These are phyloP conservation scores for Botrytis hyacinthi DNA, from an alignment of 2,329 filamentous ascomycete species.

Conservation along the genomic window DNA sequence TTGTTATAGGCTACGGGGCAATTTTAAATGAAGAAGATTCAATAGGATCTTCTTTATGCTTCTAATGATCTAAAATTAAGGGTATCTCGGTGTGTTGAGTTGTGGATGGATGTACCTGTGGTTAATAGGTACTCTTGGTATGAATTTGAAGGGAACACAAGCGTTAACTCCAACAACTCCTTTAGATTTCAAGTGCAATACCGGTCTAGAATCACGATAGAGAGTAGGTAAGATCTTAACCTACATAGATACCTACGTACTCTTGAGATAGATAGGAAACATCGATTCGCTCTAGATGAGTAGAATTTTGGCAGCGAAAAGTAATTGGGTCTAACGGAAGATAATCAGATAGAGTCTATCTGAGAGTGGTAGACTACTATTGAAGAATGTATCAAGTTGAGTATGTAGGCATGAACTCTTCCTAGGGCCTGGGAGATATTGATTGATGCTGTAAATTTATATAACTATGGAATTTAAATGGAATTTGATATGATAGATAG, in stretches of 20 bases:
- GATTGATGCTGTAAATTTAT: too few relatives aligned
- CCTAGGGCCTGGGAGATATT: neutral
- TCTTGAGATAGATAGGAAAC: neutral
- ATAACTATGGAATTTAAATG: neutral
- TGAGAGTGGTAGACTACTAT: neutral
- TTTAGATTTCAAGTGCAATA: neutral
- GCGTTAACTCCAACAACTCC: neutral
- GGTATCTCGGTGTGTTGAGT: neutral
- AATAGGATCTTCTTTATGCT: neutral
- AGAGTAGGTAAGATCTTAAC: neutral
- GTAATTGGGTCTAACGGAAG: neutral
- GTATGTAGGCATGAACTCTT: neutral
- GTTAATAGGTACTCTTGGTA: neutral
- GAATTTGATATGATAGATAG: neutral
- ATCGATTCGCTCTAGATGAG: neutral
- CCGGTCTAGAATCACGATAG: neutral
- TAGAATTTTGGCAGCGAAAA: neutral
- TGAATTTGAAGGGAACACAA: neutral
- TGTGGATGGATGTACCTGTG: neutral
- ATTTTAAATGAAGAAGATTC: neutral
- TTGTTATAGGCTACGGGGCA: conserved; percentile 1
- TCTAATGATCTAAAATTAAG: neutral
- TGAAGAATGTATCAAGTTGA: neutral
- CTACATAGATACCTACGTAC: too few relatives aligned
- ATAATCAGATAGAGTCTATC: neutral